Conservation (phyloP, 306 rosid species). For the Ochetophila trinervis region DNA sequence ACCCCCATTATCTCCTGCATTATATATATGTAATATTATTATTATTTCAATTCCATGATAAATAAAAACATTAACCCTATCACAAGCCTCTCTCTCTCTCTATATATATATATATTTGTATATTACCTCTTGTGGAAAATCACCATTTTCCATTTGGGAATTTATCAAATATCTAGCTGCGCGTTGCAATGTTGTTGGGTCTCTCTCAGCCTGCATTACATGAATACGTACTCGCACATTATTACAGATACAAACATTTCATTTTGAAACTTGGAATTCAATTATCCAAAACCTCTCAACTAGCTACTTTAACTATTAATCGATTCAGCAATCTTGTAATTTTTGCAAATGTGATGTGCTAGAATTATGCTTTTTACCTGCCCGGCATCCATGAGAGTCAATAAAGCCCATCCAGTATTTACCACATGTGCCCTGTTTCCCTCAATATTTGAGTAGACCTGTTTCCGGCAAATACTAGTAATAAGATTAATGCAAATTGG, state of each 20-base stretch:
- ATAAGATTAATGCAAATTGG: not conserved
- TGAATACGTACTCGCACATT: not conserved
- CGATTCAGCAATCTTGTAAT: not conserved
- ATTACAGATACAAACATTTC: not conserved
- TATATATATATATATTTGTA: not conserved
- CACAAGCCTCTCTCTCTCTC: no score
- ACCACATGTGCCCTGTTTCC: constrained; percentile 62
- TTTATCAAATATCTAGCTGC: constrained; percentile 71
- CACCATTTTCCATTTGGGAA: constrained; percentile 81
- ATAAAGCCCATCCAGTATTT: constrained; percentile 78
- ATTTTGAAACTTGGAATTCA: not conserved
- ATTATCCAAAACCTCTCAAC: not conserved
- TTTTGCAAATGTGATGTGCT: not conserved
- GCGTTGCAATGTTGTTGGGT: constrained; percentile 64
- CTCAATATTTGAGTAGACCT: constrained; percentile 76
- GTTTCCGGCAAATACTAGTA: constrained; percentile 14
- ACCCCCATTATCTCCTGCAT: constrained; percentile 85
- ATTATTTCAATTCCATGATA: no score
- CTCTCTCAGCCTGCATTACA: constrained; percentile 62
- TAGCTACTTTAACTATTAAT: no score
- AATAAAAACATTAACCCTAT: no score
- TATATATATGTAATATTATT: no score
- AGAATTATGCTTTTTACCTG: constrained; percentile 46
- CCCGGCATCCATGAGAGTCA: constrained; percentile 70
- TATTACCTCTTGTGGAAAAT: constrained; percentile 81